These are phyloP conservation scores for Globisporangium emineosum DNA, from an alignment of 352 stramenopile species.

Conservation along the genomic window DNA sequence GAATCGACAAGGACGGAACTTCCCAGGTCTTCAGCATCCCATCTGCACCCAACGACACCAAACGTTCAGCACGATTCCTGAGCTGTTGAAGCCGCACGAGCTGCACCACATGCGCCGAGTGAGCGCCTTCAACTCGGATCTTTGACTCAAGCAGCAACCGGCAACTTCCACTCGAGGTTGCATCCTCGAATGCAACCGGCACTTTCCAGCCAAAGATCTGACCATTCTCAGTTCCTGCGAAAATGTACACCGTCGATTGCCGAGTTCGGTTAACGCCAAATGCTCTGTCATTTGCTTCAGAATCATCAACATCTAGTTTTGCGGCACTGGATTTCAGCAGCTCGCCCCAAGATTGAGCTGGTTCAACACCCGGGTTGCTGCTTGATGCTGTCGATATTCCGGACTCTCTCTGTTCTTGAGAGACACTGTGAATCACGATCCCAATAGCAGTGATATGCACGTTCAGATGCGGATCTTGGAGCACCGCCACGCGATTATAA, in stretches of 20 bases:
- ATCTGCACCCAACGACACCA: constrained; percentile 48
- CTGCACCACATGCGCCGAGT: constrained; percentile 53
- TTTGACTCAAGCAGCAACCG: constrained; percentile 27
- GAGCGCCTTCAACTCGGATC: constrained; percentile 21
- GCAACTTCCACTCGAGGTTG: background rate
- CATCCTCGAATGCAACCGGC: background rate
- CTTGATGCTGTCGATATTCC: background rate
- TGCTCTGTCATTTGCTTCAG: background rate
- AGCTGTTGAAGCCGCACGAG: constrained; percentile 14
- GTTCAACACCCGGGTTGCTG: background rate
- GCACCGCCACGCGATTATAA: constrained; percentile 25
- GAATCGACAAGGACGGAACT: constrained; percentile 31
- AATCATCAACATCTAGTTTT: background rate
- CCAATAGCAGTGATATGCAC: constrained; percentile 37
- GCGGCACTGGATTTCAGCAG: background rate
- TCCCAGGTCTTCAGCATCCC: constrained; percentile 64
- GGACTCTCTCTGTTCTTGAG: background rate
- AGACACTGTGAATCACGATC: background rate
- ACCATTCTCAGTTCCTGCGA: constrained; percentile 36
- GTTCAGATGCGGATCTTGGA: constrained; percentile 46
- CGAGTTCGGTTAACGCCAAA: background rate
- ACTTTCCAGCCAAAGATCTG: constrained; percentile 39
- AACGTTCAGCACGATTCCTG: background rate
- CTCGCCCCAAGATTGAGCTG: background rate
- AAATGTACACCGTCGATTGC: constrained; percentile 17